Evolutionary conservation across 441 rosid genomes (phyloP).

Genomic region (Euphorbia celastroides): DNA sequence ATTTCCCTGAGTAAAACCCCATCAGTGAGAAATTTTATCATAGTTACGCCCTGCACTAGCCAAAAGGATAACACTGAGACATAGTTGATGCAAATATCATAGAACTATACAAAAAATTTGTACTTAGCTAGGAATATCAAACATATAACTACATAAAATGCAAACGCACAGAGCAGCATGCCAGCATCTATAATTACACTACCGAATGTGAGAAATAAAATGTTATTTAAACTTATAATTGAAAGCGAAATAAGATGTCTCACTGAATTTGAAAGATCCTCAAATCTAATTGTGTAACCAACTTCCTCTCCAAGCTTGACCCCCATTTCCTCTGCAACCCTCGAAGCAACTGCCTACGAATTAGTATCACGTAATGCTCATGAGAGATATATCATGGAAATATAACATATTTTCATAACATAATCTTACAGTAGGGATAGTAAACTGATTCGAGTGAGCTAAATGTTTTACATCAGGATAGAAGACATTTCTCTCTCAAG

Average conservation of each 20-base stretch:
- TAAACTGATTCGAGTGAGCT: neutral
- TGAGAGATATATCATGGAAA: neutral
- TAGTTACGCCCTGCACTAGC: constrained; percentile 66
- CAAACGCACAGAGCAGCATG: neutral
- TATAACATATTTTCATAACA: neutral
- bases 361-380: constrained; percentile 7
- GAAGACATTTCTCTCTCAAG: neutral
- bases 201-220: constrained; percentile 8
- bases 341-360: constrained; percentile 83
- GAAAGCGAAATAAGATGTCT: constrained; percentile 22
- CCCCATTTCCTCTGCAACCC: constrained; percentile 98
- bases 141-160: neutral
- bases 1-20: constrained; percentile 95
- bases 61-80: constrained; percentile 28
- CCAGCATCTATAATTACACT: constrained; percentile 6
- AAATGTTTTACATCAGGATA: neutral
- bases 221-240: constrained; percentile 5
- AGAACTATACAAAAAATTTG: neutral
- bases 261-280: constrained; percentile 79
- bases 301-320: constrained; percentile 95
- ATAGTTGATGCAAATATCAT: neutral
- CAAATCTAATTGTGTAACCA: constrained; percentile 91
- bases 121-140: neutral
- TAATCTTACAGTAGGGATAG: neutral
- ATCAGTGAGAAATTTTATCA: constrained; percentile 88